A percentile compares a stretch with the other conserved stretches of the same genome.
Evolutionary conservation across 2,329 filamentous ascomycete genomes (phyloP).

Genomic region (Bipolaris gigantea): DNA sequence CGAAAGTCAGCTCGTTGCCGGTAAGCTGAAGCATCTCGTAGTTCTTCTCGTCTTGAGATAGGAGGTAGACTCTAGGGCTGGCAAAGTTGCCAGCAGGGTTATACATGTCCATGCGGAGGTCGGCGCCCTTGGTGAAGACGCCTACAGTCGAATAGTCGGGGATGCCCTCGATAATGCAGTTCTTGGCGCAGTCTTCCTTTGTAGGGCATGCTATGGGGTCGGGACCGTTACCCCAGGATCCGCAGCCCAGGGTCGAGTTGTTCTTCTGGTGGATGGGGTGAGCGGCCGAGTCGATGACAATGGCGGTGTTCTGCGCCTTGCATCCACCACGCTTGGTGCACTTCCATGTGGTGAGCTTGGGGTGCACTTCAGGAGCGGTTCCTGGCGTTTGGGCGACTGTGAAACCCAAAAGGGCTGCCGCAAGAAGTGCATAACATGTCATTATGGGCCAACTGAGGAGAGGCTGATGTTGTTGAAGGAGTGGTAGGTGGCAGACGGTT

Average conservation of each 20-base stretch:
- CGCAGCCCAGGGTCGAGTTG: constrained; percentile 37
- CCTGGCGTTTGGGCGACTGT: constrained; percentile 38
- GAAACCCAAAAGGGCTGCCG: constrained; percentile 31
- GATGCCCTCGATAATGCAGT: constrained; percentile 61
- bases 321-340: constrained; percentile 57
- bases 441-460: constrained; percentile 12
- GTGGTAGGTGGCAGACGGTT: not conserved
- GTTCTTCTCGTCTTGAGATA: constrained; percentile 59
- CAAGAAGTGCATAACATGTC: constrained; percentile 31
- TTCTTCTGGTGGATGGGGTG: constrained; percentile 51
- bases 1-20: constrained; percentile 71
- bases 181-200: constrained; percentile 54
- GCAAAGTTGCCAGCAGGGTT: constrained; percentile 42
- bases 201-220: constrained; percentile 54
- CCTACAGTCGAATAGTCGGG: constrained; percentile 58
- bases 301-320: constrained; percentile 50
- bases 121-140: constrained; percentile 53
- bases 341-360: constrained; percentile 55
- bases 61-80: constrained; percentile 64
- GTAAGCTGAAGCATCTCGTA: constrained; percentile 68
- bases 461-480: not conserved
- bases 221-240: constrained; percentile 33
- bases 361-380: constrained; percentile 51
- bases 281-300: constrained; percentile 55
- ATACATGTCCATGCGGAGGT: constrained; percentile 51